A percentile compares a stretch with the other conserved stretches of the same genome.
Evolutionary conservation across 163 green algal genomes (phyloP).

Genomic region (Volvox carteri): DNA sequence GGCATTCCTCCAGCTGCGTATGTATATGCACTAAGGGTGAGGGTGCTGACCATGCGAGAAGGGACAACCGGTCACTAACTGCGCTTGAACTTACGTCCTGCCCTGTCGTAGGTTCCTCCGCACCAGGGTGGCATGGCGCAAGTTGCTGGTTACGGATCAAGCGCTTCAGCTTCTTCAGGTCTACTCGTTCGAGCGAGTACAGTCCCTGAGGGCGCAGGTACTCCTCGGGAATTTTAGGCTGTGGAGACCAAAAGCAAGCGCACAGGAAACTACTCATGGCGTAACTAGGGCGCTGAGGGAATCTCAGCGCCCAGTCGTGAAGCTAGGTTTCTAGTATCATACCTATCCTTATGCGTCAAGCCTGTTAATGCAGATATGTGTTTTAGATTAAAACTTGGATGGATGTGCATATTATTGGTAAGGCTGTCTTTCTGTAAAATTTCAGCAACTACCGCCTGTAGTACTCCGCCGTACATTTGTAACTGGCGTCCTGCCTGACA

Average conservation of each 20-base stretch:
- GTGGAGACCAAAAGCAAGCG: constrained; percentile 15
- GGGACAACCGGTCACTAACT: not conserved
- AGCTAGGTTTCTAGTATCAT: not conserved
- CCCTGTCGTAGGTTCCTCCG: constrained; percentile 56
- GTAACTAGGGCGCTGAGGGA: not conserved
- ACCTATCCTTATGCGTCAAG: no score
- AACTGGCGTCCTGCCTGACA: no score
- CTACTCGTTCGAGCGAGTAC: constrained; percentile 63
- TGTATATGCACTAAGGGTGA: not conserved
- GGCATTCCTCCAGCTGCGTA: constrained; percentile 79
- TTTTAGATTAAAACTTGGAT: not conserved
- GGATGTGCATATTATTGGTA: no score
- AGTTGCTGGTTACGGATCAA: constrained; percentile 78
- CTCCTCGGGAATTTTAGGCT: constrained; percentile 53
- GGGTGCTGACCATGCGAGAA: not conserved
- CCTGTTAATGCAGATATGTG: no score
- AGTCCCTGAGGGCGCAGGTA: constrained; percentile 40
- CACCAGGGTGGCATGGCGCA: constrained; percentile 72
- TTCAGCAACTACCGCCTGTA: constrained; percentile 1
- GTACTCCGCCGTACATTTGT: not conserved
- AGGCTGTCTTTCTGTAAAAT: not conserved
- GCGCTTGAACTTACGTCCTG: constrained; percentile 50
- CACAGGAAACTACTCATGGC: constrained; percentile 30
- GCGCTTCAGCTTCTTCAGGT: constrained; percentile 74
- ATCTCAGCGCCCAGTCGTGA: not conserved